phyloP scores from a whole-genome alignment of 139 green algal species.

The Ettlia oleoabundans region DNA sequence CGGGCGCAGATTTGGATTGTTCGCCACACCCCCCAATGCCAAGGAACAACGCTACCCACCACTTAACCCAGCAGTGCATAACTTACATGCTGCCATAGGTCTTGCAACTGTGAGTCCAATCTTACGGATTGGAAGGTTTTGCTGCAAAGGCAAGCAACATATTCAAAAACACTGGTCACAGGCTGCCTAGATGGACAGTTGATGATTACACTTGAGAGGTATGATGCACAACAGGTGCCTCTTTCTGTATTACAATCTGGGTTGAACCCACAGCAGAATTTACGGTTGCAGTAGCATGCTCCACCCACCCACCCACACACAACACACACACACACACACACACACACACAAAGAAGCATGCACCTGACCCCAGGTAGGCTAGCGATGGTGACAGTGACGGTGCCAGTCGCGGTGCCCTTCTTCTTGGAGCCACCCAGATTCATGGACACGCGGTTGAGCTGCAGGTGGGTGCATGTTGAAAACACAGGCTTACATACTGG shows the following conservation, averaged over 20 bases:
- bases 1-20: no score
- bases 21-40: neutral
- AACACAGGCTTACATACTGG: no score
- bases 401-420: neutral
- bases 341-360: neutral
- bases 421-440: slow-evolving; percentile 9
- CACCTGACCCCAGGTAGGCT: slow-evolving; percentile 24
- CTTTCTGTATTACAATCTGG: no score
- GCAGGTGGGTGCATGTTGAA: no score
- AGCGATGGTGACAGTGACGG: slow-evolving; percentile 13
- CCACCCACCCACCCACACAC: no score
- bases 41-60: neutral
- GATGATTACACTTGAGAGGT: no score
- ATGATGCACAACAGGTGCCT: no score
- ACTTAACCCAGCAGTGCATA: neutral
- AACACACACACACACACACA: no score
- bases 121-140: neutral
- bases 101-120: slow-evolving; percentile 3
- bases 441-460: neutral
- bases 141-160: neutral
- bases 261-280: no score
- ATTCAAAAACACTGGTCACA: no score
- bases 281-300: no score
- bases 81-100: slow-evolving; percentile 30
- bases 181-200: no score